A percentile compares a stretch with the other conserved stretches of the same genome.
These are phyloP conservation scores for Suillus americanus DNA, from an alignment of 768 basidiomycete species.

Conservation along the genomic window DNA sequence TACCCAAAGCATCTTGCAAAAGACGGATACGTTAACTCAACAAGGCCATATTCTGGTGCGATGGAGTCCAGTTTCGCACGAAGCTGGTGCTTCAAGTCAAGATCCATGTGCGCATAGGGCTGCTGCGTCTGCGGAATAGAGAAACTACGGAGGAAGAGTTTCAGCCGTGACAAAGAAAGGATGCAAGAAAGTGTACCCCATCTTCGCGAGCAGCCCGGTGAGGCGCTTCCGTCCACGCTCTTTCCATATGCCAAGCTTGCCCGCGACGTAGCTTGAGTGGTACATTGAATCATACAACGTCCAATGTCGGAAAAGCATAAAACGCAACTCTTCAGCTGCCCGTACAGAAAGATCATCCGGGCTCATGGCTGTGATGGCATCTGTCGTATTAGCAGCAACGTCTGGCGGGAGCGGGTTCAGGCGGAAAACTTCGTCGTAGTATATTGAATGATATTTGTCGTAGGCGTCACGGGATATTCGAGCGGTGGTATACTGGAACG, in stretches of 20 bases:
- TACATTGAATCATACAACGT: slow-evolving; percentile 97
- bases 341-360: slow-evolving; percentile 87
- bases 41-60: slow-evolving; percentile 91
- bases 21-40: slow-evolving; percentile 91
- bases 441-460: slow-evolving; percentile 76
- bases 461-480: slow-evolving; percentile 87
- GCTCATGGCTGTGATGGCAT: slow-evolving; percentile 51
- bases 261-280: slow-evolving; percentile 94
- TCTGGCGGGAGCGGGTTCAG: slow-evolving; percentile 68
- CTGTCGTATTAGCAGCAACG: slow-evolving; percentile 31
- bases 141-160: slow-evolving; percentile 55
- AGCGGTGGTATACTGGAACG: slow-evolving; percentile 86
- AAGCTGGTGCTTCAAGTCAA: slow-evolving; percentile 83
- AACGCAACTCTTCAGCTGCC: slow-evolving; percentile 85
- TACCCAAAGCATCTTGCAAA: slow-evolving; percentile 93
- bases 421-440: slow-evolving; percentile 89
- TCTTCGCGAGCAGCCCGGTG: slow-evolving; percentile 92
- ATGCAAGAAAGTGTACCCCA: slow-evolving; percentile 64
- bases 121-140: slow-evolving; percentile 95
- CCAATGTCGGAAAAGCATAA: slow-evolving; percentile 97
- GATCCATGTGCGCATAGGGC: slow-evolving; percentile 93
- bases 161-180: slow-evolving; percentile 1
- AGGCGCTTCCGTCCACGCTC: slow-evolving; percentile 88
- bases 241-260: slow-evolving; percentile 95
- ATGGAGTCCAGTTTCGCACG: slow-evolving; percentile 82